Evolutionary conservation across 371 early-diverging fungal species (phyloP), one percentile per base, ranked within the genome.

Genomic region (Neoconidiobolus thromboides): DNA sequence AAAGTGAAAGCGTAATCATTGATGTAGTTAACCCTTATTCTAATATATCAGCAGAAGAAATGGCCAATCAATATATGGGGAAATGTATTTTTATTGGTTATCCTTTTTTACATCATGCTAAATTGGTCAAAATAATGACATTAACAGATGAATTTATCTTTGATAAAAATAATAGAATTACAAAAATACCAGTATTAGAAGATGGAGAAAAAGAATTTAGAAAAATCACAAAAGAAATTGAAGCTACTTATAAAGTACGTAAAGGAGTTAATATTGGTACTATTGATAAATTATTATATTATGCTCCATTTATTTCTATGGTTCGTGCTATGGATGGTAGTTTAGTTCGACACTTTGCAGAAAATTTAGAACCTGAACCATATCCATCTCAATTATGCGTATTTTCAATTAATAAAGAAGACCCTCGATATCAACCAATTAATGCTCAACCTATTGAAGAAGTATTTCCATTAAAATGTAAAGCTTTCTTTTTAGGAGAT

Each of bases 291-390:
- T 6, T 46, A 9, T 15, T 56, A 7, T 40, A 56, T 43, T 26
- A 9, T 26, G 9, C 38, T 14, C 39, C 46, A 3, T 50, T 44
- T 26, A 12, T 69, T 48, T 79, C 76, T 3, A 72, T 96, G 77
- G 69, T 76, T 60, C 72, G 84, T 49, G 73, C 74, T 39, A 75
- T 79, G 37, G 82, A 89, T 61, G 96, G 96, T 4, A 77, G 91
- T 0, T 65, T 92, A 14, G 76, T 83, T 60, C 91, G 91, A 68
- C 86, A 89, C 60, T 96, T 83, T 65, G 78, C 75, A 1, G 78
- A 77, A 52, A 74, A 77, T 3, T 73, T 66, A n/a, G 73, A 78
- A 49, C 80, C n/a, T 44, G 72, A 73, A 1, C 71, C 80, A 7
- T 74, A 81, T 49, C 76, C 90, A 7, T 64, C 89, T 6, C 88